Base-by-base conservation (phyloP, 371 early-diverging fungal species). In the Mortierella sp. region DNA sequence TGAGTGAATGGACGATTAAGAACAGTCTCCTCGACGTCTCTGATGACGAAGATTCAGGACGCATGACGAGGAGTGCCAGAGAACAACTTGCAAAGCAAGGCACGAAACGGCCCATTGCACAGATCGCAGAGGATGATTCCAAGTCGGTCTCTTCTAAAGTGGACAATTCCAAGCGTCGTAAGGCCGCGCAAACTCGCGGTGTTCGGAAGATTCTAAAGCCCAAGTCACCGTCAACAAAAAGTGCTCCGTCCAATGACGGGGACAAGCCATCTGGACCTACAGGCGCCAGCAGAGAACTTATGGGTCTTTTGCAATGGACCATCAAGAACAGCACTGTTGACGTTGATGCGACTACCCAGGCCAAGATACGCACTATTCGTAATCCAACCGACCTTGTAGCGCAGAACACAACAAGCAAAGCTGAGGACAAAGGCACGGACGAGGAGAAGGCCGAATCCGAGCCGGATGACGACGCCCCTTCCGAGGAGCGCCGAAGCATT, bases 271-370 rank as follows among this genome's bases (percentile, higher is more conserved):
- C 16, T 16, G 45, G 5, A 5, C 19, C 16, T 14, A 16, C 16
- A 18, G 45, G 45, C 16, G 5, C 45, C 5, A 60, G 18, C 56
- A 67, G 54, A 38, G 58, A 67, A 18, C 43, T 67, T 27, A 49
- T 42, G 8, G 26, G 16, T 24, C 61, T 67, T 1, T 26, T 42
- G 55, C 55, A 43, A 38, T 67, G 67, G 67, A 46, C 47, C 27
- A 60, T 67, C 45, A 67, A 60, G 30, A 50, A 52, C 18, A 46
- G 45, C 19, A 42, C 27, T 19, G 18, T 66, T 27, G 26, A 42
- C 5, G 18, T 66, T 27, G 54, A 66, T 38, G 52, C 53, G 1
- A 48, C 41, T 34, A 34, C 34, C 34, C 34, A 34, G 2, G 45
- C 59, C 6, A 59, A 19, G 12, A 42, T 59, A 2, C 58, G 66